Evolutionary conservation across 306 rosid genomes (phyloP).

Genomic region (Malus orientalis): DNA sequence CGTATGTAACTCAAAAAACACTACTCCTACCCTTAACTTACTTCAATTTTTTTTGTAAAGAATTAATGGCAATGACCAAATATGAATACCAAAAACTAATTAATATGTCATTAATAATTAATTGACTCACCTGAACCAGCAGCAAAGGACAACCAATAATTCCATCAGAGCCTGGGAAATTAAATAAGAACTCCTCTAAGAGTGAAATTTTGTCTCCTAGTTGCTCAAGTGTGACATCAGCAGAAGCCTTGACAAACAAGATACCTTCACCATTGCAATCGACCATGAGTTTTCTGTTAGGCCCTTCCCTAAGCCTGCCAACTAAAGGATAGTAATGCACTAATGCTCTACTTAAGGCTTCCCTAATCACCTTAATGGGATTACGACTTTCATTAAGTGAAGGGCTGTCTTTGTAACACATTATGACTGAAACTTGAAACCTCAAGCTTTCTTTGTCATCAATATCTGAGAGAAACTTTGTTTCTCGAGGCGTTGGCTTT

Average conservation of each 20-base stretch:
- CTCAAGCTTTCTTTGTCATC: conserved; percentile 22
- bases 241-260: conserved; percentile 15
- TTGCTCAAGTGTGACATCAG: conserved; percentile 4
- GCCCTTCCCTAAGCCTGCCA: conserved; percentile 22
- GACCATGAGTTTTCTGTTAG: conserved; percentile 9
- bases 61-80: not conserved
- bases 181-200: conserved; percentile 14
- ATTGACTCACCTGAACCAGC: conserved; percentile 12
- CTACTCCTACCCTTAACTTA: too few species aligned
- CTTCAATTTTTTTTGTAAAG: too few species aligned
- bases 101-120: not conserved
- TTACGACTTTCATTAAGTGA: not conserved
- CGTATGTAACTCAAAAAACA: too few species aligned
- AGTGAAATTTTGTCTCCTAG: conserved; percentile 11
- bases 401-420: not conserved
- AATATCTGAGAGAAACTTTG: conserved; percentile 23
- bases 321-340: conserved; percentile 33
- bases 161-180: conserved; percentile 1
- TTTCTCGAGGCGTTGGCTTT: conserved; percentile 20
- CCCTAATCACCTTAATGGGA: conserved; percentile 5
- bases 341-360: conserved; percentile 13
- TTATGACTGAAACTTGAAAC: not conserved
- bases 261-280: conserved; percentile 28
- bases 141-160: conserved; percentile 14
- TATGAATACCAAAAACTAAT: not conserved